These are phyloP conservation scores for Xylaria digitata DNA, from an alignment of 2,329 filamentous ascomycete genomes.

Conservation along the genomic window DNA sequence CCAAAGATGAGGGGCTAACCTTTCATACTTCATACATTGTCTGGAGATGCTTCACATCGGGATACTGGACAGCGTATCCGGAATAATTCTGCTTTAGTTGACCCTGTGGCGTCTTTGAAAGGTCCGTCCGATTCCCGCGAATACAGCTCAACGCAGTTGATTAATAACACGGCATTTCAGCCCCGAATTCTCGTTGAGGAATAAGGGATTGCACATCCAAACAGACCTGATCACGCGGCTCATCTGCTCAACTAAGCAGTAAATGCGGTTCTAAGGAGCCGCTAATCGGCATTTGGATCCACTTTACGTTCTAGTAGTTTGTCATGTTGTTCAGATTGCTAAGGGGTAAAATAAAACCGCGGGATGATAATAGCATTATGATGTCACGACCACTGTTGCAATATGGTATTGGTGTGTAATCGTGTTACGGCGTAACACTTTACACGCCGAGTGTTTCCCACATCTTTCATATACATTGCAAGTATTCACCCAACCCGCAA, in stretches of 20 bases:
- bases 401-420: no score
- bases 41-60: no score
- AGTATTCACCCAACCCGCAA: no score
- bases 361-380: not conserved
- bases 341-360: not conserved
- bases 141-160: not conserved
- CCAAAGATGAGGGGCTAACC: no score
- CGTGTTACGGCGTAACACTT: no score
- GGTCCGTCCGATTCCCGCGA: slow-evolving; percentile 4
- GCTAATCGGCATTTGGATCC: slow-evolving; percentile 1
- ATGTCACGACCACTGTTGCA: no score
- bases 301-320: not conserved
- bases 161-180: slow-evolving; percentile 1
- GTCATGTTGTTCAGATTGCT: not conserved
- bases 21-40: no score
- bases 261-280: not conserved
- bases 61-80: no score
- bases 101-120: no score
- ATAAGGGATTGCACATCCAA: not conserved
- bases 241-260: slow-evolving; percentile 9
- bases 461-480: no score
- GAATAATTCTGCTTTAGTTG: no score
- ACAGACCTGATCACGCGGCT: not conserved
- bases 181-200: not conserved
- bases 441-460: no score